A percentile compares a stretch with the other conserved stretches of the same genome.
phyloP scores from a whole-genome alignment of 2,329 filamentous ascomycete genomes.

The Eutypa lata region DNA sequence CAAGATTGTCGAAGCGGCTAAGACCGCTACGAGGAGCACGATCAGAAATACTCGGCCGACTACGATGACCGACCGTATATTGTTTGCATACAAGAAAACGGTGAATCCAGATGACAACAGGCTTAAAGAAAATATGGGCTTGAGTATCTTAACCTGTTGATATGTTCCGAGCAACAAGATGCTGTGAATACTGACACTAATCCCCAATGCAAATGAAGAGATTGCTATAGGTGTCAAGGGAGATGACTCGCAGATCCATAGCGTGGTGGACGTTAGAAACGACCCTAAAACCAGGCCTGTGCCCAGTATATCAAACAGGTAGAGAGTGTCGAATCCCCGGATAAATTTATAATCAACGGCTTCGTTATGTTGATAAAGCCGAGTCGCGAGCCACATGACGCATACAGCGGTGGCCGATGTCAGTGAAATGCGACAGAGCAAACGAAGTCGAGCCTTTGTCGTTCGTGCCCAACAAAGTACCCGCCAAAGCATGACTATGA shows the following conservation, averaged over 20 bases:
- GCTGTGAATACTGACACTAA: slow-evolving; percentile 33
- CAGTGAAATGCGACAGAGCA: slow-evolving; percentile 40
- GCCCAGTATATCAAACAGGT: slow-evolving; percentile 45
- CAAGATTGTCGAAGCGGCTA: slow-evolving; percentile 36
- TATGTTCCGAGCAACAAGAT: slow-evolving; percentile 41
- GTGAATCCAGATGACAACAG: slow-evolving; percentile 39
- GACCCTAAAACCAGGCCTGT: slow-evolving; percentile 45
- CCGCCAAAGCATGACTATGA: slow-evolving; percentile 49
- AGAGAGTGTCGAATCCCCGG: slow-evolving; percentile 40
- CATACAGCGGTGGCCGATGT: slow-evolving; percentile 36
- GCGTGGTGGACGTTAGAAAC: slow-evolving; percentile 40
- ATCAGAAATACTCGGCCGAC: slow-evolving; percentile 39
- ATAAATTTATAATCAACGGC: slow-evolving; percentile 22
- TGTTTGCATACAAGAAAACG: slow-evolving; percentile 40
- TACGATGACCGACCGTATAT: slow-evolving; percentile 41
- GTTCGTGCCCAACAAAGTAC: slow-evolving; percentile 50
- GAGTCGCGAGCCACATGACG: slow-evolving; percentile 33
- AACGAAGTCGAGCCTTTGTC: slow-evolving; percentile 43
- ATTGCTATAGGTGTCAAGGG: slow-evolving; percentile 40
- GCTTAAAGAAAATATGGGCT: slow-evolving; percentile 36
- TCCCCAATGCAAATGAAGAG: slow-evolving; percentile 41
- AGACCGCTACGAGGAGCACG: slow-evolving; percentile 34
- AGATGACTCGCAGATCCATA: slow-evolving; percentile 46
- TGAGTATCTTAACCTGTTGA: slow-evolving; percentile 36
- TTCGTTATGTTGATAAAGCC: slow-evolving; percentile 25